Conservation (phyloP, 306 rosid genomes). For the Heteromeles arbutifolia region DNA sequence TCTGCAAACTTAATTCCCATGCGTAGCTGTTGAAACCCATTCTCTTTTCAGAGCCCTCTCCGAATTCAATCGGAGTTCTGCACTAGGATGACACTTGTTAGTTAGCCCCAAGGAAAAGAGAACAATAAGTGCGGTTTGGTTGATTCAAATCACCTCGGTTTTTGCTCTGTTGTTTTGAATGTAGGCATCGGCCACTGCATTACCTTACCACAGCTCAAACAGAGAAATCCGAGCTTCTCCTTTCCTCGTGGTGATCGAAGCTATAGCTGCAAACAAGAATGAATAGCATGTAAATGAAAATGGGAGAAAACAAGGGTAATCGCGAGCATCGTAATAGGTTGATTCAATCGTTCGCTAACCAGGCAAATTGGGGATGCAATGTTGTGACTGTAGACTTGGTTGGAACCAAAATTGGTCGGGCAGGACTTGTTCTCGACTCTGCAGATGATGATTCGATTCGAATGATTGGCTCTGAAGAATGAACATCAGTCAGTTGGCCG, state of each 20-base stretch:
- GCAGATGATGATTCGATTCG: slow-evolving; percentile 10
- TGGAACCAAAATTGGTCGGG: slow-evolving; percentile 1
- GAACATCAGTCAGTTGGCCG: slow-evolving; percentile 13
- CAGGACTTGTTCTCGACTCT: slow-evolving; percentile 9
- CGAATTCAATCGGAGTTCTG: slow-evolving; percentile 49
- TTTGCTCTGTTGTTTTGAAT: slow-evolving; percentile 42
- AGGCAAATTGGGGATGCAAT: slow-evolving; percentile 32
- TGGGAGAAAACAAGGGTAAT: too few relatives aligned
- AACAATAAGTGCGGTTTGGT: neutral
- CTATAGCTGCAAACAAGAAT: slow-evolving; percentile 25
- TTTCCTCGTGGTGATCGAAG: slow-evolving; percentile 49
- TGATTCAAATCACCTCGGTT: slow-evolving; percentile 44
- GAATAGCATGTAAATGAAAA: neutral
- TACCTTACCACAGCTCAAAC: slow-evolving; percentile 61
- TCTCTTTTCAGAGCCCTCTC: slow-evolving; percentile 48
- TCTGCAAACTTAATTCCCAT: slow-evolving; percentile 48
- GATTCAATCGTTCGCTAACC: neutral
- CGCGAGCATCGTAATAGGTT: too few relatives aligned
- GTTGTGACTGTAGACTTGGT: slow-evolving; percentile 16
- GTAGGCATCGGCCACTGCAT: slow-evolving; percentile 79
- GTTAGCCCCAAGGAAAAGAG: neutral
- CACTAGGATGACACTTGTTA: slow-evolving; percentile 7
- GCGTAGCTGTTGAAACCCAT: slow-evolving; percentile 38
- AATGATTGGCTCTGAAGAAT: slow-evolving; percentile 6
- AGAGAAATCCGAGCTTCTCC: slow-evolving; percentile 73